These are phyloP conservation scores for Urtica urens DNA, from an alignment of 306 rosid species.

Conservation along the genomic window DNA sequence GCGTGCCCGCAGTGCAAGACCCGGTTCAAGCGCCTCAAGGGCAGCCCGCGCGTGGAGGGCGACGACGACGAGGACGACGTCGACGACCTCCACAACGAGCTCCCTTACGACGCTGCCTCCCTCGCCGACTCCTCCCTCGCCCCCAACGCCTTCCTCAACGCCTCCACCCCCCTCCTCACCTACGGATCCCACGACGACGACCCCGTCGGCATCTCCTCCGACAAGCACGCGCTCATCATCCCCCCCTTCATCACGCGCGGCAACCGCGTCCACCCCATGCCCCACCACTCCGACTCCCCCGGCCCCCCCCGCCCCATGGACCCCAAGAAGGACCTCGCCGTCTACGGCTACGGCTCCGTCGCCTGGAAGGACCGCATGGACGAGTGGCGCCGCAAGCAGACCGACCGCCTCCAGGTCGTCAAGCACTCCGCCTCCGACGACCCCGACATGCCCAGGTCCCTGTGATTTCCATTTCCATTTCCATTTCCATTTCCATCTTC, in stretches of 20 bases:
- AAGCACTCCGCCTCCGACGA: slow-evolving; percentile 47
- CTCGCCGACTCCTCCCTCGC: slow-evolving; percentile 48
- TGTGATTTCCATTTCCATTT: not conserved
- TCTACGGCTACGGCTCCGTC: slow-evolving; percentile 84
- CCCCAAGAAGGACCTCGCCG: slow-evolving; percentile 75
- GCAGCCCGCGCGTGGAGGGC: slow-evolving; percentile 79
- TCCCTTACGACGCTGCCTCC: slow-evolving; percentile 53
- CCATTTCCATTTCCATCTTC: too few species aligned
- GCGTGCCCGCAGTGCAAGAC: slow-evolving; percentile 92
- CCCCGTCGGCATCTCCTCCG: slow-evolving; percentile 71
- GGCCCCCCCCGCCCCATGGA: slow-evolving; percentile 82
- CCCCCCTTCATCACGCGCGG: slow-evolving; percentile 66
- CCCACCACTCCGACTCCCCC: slow-evolving; percentile 41
- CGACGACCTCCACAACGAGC: slow-evolving; percentile 82
- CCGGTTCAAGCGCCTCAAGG: slow-evolving; percentile 74
- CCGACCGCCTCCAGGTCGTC: slow-evolving; percentile 58
- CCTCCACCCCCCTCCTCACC: slow-evolving; percentile 61
- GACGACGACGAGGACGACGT: slow-evolving; percentile 81
- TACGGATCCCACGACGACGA: slow-evolving; percentile 58
- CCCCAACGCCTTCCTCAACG: slow-evolving; percentile 47
- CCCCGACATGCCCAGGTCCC: slow-evolving; percentile 73
- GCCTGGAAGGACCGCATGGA: slow-evolving; percentile 92
- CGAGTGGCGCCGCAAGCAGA: slow-evolving; percentile 80
- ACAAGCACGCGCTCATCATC: slow-evolving; percentile 73
- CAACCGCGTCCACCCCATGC: slow-evolving; percentile 62